A percentile compares a stretch with the other conserved stretches of the same genome.
phyloP scores from a whole-genome alignment of 164 flowering plant species.

The Euptelea pleiosperma region DNA sequence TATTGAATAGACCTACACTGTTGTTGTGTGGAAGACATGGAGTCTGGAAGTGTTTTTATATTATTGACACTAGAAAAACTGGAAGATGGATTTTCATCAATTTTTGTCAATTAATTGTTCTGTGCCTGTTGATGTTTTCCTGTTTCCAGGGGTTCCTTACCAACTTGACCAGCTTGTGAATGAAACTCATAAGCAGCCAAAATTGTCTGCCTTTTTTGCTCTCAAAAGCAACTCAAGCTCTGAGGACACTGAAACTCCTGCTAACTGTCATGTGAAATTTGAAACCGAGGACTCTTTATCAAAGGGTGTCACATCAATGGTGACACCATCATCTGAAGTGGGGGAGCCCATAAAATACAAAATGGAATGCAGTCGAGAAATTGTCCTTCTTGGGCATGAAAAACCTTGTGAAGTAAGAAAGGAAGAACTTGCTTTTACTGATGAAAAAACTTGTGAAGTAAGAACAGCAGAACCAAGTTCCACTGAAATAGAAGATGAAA shows the following conservation, averaged over 20 bases:
- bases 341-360: constrained; percentile 15
- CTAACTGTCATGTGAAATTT: constrained; percentile 18
- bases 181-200: constrained; percentile 56
- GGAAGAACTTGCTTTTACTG: constrained; percentile 21
- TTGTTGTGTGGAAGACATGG: background rate
- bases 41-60: background rate
- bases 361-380: constrained; percentile 18
- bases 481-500: constrained; percentile 22
- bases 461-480: constrained; percentile 12
- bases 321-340: constrained; percentile 23
- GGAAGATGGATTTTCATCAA: background rate
- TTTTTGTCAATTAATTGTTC: background rate
- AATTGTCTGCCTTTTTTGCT: constrained; percentile 70
- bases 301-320: constrained; percentile 12
- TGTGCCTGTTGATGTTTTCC: constrained; percentile 4
- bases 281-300: constrained; percentile 31
- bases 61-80: background rate
- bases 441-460: constrained; percentile 20
- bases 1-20: background rate
- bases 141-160: constrained; percentile 77
- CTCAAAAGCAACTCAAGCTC: constrained; percentile 26
- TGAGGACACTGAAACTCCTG: constrained; percentile 22
- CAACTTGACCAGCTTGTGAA: constrained; percentile 76
- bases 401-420: constrained; percentile 7
- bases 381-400: constrained; percentile 12